phyloP scores from a whole-genome alignment of 202 grass and related monocot genomes.

The Setaria viridis region DNA sequence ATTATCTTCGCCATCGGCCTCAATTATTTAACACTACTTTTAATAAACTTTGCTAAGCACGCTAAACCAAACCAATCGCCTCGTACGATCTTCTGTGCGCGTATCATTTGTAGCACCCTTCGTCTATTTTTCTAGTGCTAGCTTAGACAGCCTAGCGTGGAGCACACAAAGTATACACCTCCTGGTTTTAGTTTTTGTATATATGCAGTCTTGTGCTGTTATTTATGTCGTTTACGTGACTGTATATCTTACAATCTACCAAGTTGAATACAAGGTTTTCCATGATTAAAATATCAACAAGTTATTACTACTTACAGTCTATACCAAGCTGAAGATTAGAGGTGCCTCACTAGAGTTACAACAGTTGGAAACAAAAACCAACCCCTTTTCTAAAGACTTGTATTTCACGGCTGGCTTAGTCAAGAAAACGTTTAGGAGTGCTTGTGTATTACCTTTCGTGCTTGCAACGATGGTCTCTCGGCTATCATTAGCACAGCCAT shows the following conservation, averaged over 20 bases:
- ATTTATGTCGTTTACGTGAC: no score
- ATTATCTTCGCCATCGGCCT: constrained; percentile 55
- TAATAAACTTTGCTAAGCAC: constrained; percentile 48
- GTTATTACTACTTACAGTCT: no score
- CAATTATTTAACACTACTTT: constrained; percentile 44
- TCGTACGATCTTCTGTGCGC: constrained; percentile 31
- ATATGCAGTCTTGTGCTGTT: no score
- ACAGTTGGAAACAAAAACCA: no score
- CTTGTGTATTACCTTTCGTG: constrained; percentile 38
- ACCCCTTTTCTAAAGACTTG: no score
- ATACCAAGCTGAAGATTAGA: no score
- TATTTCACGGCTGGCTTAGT: no score
- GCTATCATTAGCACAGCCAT: constrained; percentile 18
- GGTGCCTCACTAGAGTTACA: no score
- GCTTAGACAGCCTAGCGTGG: not conserved
- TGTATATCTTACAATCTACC: no score
- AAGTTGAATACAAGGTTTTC: no score
- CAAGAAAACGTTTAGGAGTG: not conserved
- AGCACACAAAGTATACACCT: not conserved
- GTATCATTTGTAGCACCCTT: not conserved
- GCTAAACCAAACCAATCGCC: constrained; percentile 29
- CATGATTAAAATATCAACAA: no score
- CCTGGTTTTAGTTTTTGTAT: not conserved
- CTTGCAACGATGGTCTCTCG: constrained; percentile 24
- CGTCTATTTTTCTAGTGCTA: not conserved